These are phyloP conservation scores for Fistulinella prunicolor DNA, from an alignment of 768 basidiomycete genomes.

Conservation along the genomic window DNA sequence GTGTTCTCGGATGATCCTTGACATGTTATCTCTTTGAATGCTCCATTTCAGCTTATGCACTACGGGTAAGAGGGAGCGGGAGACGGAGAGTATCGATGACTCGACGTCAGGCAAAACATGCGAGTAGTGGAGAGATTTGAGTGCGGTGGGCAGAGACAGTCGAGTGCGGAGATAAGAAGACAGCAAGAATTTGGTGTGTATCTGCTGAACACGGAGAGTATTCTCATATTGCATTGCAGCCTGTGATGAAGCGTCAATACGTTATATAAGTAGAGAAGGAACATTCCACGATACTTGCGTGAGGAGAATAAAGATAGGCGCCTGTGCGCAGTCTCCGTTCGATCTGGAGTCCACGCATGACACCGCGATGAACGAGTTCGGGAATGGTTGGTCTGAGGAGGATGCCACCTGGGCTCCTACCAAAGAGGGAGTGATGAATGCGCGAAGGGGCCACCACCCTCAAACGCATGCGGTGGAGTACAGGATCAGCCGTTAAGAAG, in stretches of 20 bases:
- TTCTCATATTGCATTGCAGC: constrained; percentile 67
- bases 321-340: constrained; percentile 67
- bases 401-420: constrained; percentile 50
- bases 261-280: background rate
- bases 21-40: constrained; percentile 58
- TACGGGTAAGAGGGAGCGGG: constrained; percentile 59
- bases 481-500: constrained; percentile 55
- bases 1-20: constrained; percentile 50
- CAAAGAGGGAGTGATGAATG: constrained; percentile 63
- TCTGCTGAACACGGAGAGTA: constrained; percentile 50
- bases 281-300: constrained; percentile 36
- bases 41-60: constrained; percentile 72
- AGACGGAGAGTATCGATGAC: constrained; percentile 52
- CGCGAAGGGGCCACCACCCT: constrained; percentile 65
- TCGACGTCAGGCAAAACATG: constrained; percentile 65
- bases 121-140: constrained; percentile 45
- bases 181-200: constrained; percentile 50
- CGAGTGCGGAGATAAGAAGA: constrained; percentile 54
- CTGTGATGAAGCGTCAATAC: constrained; percentile 34
- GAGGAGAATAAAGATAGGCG: constrained; percentile 58
- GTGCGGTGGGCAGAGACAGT: constrained; percentile 33
- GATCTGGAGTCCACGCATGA: constrained; percentile 65
- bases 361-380: constrained; percentile 67
- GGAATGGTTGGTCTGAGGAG: constrained; percentile 60
- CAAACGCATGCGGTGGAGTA: constrained; percentile 60